Evolutionary conservation across 441 rosid genomes (phyloP), one percentile per base, ranked within the genome.

Genomic region (Erodium moschatum): DNA sequence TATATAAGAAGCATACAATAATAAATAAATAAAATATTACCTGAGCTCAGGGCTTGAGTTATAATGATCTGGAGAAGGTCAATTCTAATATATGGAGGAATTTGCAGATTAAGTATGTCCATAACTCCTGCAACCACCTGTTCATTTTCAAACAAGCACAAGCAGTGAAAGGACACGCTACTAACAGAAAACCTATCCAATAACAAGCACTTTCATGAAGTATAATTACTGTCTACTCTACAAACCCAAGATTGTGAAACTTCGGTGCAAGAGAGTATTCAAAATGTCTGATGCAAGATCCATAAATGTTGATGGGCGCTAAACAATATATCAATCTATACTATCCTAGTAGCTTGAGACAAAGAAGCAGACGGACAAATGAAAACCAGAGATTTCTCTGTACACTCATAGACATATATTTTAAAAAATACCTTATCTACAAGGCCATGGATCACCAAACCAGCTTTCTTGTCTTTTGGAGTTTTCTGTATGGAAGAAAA

Each of bases 401-500:
- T 8, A 20, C 20, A 16, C 65, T 24, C 46, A 56, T 8, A 56
- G 8, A 56, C 63, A 44, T 21, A 18, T 7, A 54, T 38, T 29
- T 29, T 29, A 2, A 15, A 33, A 2, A 15, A 33, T 84, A 93
- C 98, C 95, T 86, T 91, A 75, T 93, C 98, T 70, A 84, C 96
- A 72, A 91, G 69, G 11, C 98, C 98, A 62, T 82, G 96, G 79
- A 93, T 91, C 76, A 93, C 93, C 82, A 93, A 75, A 74, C 83
- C 81, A 68, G 98, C 97, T 68, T 91, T 89, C 84, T 88, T 88
- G 88, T 93, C 98, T 84, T 93, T 93, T 0, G 98, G 97, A 69
- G 97, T 93, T 91, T 88, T 89, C 97, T 93, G 83, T 50, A 77
- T 71, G 46, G 69, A 24, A 13, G 35, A 69, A 65, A 11, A 76